phyloP scores from a whole-genome alignment of 345 rosid genomes.

The Pistacia atlantica region DNA sequence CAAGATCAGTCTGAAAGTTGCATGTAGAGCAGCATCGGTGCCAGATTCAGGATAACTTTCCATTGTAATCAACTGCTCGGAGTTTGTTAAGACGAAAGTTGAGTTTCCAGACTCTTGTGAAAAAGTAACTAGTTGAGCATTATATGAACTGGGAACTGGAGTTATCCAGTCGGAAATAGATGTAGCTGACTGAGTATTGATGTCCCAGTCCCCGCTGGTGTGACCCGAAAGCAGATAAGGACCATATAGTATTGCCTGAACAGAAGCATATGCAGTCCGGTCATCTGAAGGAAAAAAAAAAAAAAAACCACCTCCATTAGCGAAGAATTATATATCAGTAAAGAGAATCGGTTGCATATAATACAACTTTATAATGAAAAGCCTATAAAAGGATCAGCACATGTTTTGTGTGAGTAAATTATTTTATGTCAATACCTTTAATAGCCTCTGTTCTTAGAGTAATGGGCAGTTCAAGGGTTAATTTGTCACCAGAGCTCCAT shows the following conservation, averaged over 20 bases:
- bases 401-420: background rate
- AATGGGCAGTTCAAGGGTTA: conserved; percentile 68
- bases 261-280: conserved; percentile 60
- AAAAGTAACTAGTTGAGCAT: conserved; percentile 56
- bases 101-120: conserved; percentile 54
- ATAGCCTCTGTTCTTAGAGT: conserved; percentile 69
- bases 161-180: conserved; percentile 58
- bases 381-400: background rate
- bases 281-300: conserved; percentile 61
- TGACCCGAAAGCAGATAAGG: conserved; percentile 82
- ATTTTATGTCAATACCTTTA: conserved; percentile 52
- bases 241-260: conserved; percentile 87
- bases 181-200: conserved; percentile 42
- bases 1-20: conserved; percentile 70
- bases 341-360: background rate
- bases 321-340: background rate
- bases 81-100: conserved; percentile 55
- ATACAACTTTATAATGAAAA: background rate
- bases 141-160: conserved; percentile 56
- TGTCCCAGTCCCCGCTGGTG: conserved; percentile 69
- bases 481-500: conserved; percentile 67
- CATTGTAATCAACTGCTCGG: conserved; percentile 68
- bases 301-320: background rate
- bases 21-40: conserved; percentile 53
- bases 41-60: conserved; percentile 50